A percentile compares a stretch with the other conserved stretches of the same genome.
phyloP scores from a whole-genome alignment of 805 yeast species.

The Saturnispora hagleri region DNA sequence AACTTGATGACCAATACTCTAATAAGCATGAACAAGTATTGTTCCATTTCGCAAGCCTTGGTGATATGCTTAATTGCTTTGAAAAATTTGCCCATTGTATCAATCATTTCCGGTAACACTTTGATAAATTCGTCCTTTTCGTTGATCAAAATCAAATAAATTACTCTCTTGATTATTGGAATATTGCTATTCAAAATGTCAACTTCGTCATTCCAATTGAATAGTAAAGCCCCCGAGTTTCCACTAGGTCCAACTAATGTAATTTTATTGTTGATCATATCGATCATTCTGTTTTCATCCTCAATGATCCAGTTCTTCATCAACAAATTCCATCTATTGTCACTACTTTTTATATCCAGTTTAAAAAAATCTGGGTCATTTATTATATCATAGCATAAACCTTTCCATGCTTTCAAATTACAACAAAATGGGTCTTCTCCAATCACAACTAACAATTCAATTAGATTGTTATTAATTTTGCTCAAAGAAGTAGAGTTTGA shows the following conservation, averaged over 20 bases:
- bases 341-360: constrained; percentile 19
- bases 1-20: constrained; percentile 59
- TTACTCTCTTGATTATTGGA: constrained; percentile 43
- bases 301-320: constrained; percentile 53
- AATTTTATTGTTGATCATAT: constrained; percentile 34
- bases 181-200: constrained; percentile 25
- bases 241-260: constrained; percentile 38
- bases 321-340: constrained; percentile 43
- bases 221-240: constrained; percentile 36
- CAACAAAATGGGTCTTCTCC: constrained; percentile 27
- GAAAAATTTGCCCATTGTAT: constrained; percentile 25
- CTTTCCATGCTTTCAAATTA: constrained; percentile 52
- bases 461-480: constrained; percentile 28
- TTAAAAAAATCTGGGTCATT: constrained; percentile 52
- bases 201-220: constrained; percentile 28
- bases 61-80: constrained; percentile 20
- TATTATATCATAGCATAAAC: constrained; percentile 52
- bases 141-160: constrained; percentile 54
- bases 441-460: constrained; percentile 35
- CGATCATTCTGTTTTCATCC: constrained; percentile 53
- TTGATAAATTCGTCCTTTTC: constrained; percentile 50
- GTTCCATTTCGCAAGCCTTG: constrained; percentile 23
- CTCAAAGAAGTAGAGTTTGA: constrained; percentile 26
- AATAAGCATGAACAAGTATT: constrained; percentile 46
- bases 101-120: constrained; percentile 37